Conservation (phyloP, 768 basidiomycete genomes). For the Kwoniella dejecticola region DNA sequence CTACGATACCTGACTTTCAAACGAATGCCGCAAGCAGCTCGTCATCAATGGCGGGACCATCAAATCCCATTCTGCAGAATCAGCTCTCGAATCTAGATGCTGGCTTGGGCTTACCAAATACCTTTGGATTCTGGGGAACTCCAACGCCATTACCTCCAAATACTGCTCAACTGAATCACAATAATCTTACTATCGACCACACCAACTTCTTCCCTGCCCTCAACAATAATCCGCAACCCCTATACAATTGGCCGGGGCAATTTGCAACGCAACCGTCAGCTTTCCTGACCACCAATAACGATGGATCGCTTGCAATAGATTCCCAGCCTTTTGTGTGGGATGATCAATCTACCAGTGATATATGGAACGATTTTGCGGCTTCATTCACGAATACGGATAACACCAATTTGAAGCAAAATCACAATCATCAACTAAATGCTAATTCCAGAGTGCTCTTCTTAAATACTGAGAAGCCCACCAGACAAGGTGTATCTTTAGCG, state of each 20-base stretch:
- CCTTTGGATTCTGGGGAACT: background rate
- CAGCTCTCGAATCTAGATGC: background rate
- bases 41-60: background rate
- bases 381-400: background rate
- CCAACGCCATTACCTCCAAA: background rate
- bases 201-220: background rate
- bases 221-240: background rate
- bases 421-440: conserved; percentile 10
- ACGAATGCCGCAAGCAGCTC: background rate
- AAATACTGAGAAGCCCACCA: conserved; percentile 18
- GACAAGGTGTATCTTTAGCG: conserved; percentile 30
- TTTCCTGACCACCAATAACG: conserved; percentile 7
- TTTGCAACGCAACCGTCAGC: conserved; percentile 9
- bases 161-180: background rate
- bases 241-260: conserved; percentile 18
- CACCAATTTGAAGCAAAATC: background rate
- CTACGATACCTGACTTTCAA: background rate
- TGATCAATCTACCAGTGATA: conserved; percentile 2
- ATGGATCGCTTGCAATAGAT: conserved; percentile 14
- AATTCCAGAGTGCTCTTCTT: conserved; percentile 25
- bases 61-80: background rate
- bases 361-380: conserved; percentile 14
- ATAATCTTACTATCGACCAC: background rate
- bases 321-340: conserved; percentile 12
- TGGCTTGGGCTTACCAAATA: background rate